These are phyloP conservation scores for Corrigiola litoralis DNA, from an alignment of 179 eudicot species.

Conservation along the genomic window DNA sequence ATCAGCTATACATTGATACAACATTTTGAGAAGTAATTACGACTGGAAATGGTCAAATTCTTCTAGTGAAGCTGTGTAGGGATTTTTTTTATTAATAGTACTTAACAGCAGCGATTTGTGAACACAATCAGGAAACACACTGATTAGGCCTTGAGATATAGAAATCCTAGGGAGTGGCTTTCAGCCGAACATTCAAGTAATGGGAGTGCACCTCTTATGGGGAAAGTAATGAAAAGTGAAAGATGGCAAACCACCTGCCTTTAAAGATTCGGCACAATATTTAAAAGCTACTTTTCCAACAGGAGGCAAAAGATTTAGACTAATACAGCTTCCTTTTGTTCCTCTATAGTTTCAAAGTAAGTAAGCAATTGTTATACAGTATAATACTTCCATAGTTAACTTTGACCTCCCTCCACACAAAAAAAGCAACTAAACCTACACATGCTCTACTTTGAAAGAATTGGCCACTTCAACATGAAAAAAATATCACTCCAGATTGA, in stretches of 20 bases:
- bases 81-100: too few species aligned
- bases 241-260: background rate
- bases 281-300: constrained; percentile 3
- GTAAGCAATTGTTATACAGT: background rate
- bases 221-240: background rate
- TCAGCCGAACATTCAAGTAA: background rate
- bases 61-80: background rate
- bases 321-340: background rate
- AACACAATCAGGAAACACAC: background rate
- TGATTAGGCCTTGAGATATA: background rate
- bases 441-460: background rate
- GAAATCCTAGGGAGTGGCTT: background rate
- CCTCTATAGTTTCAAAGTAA: background rate
- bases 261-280: background rate
- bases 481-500: background rate
- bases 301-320: background rate
- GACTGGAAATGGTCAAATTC: background rate
- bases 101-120: background rate
- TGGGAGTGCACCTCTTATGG: background rate
- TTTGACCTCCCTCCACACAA: background rate
- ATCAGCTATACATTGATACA: background rate
- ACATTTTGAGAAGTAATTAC: background rate
- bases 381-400: background rate
- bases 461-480: background rate
- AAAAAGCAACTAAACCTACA: background rate